Evolutionary conservation across 2,329 filamentous ascomycete species (phyloP).

Genomic region (Aureobasidium uvarum): DNA sequence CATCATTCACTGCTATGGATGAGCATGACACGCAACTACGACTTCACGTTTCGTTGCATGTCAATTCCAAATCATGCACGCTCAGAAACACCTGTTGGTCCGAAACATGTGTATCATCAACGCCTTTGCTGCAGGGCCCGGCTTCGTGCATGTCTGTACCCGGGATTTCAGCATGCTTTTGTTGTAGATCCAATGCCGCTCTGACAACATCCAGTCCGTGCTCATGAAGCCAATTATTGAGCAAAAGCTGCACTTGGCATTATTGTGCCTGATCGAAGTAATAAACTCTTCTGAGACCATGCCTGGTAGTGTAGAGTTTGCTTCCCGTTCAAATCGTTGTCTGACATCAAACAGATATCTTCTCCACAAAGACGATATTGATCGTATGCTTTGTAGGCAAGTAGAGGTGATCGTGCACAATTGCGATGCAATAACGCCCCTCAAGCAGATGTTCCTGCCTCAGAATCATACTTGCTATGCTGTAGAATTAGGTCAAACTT

Average conservation of each 20-base stretch:
- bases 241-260: neutral
- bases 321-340: neutral
- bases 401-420: neutral
- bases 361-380: neutral
- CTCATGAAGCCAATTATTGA: neutral
- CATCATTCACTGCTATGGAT: neutral
- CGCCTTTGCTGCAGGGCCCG: slow-evolving; percentile 18
- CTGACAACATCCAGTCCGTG: neutral
- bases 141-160: slow-evolving; percentile 8
- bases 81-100: slow-evolving; percentile 10
- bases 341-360: slow-evolving; percentile 17
- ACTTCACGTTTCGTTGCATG: slow-evolving; percentile 8
- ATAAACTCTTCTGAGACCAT: neutral
- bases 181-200: slow-evolving; percentile 11
- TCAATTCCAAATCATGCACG: slow-evolving; percentile 24
- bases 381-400: neutral
- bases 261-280: neutral
- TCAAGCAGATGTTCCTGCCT: neutral
- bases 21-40: slow-evolving; percentile 4
- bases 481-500: slow-evolving; percentile 6
- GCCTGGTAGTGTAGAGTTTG: slow-evolving; percentile 20
- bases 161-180: slow-evolving; percentile 7
- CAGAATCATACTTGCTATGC: neutral
- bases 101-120: slow-evolving; percentile 23
- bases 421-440: neutral